Evolutionary conservation across 176 grass and related monocot species (phyloP).

Genomic region (Cocos nucifera): DNA sequence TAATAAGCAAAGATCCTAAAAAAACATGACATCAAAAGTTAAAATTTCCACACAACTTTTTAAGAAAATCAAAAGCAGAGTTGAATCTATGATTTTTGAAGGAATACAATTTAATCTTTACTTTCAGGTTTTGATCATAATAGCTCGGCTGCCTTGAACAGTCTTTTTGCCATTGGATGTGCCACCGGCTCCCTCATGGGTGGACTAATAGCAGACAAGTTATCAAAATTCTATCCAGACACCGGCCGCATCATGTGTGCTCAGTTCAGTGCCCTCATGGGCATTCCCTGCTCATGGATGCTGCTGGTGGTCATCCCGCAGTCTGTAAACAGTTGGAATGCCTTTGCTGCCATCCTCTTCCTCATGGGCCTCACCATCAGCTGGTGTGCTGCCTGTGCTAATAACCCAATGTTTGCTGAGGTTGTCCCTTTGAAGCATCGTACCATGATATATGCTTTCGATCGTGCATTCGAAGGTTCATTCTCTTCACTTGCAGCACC

Average conservation of each 20-base stretch:
- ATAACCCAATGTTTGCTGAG: slow-evolving; percentile 90
- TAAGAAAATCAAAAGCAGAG: too few species aligned
- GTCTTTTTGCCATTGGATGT: slow-evolving; percentile 76
- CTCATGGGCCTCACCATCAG: slow-evolving; percentile 84
- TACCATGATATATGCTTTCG: slow-evolving; percentile 88
- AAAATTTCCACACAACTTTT: too few species aligned
- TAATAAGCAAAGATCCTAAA: background rate
- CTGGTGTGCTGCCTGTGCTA: slow-evolving; percentile 69
- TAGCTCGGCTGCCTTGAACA: slow-evolving; percentile 65
- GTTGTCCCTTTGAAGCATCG: slow-evolving; percentile 80
- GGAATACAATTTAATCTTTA: background rate
- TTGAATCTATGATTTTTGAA: too few species aligned
- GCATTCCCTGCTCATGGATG: slow-evolving; percentile 80
- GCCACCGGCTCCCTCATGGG: slow-evolving; percentile 61
- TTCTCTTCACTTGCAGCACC: slow-evolving; percentile 69
- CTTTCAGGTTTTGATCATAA: slow-evolving; percentile 69
- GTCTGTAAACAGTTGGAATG: slow-evolving; percentile 50
- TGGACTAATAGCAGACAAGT: slow-evolving; percentile 55
- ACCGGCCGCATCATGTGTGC: slow-evolving; percentile 79
- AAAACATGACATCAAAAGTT: too few species aligned
- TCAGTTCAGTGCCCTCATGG: slow-evolving; percentile 93
- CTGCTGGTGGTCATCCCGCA: slow-evolving; percentile 61
- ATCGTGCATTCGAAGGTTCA: slow-evolving; percentile 68
- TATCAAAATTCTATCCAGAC: slow-evolving; percentile 55
- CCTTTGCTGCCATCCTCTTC: slow-evolving; percentile 49